Evolutionary conservation across 23 red algal species (phyloP).

Genomic region (Cyanidioschyzon merolae): DNA sequence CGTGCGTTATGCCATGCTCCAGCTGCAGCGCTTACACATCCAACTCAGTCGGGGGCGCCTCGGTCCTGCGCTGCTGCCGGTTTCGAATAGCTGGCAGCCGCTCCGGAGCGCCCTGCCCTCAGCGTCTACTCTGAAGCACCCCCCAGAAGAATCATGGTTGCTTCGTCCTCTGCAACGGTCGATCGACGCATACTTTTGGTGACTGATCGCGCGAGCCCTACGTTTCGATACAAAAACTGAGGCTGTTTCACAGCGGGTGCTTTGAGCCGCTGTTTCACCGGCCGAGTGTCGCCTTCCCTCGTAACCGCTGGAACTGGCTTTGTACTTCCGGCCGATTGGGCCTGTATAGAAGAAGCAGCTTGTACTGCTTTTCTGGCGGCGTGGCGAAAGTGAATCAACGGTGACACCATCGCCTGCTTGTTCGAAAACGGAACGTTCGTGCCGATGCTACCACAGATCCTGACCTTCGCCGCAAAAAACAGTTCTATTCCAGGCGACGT

Average conservation of each 20-base stretch:
- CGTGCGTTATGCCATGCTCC: too few species aligned
- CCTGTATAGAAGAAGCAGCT: not conserved
- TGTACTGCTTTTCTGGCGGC: not conserved
- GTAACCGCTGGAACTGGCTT: not conserved
- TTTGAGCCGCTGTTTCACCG: not conserved
- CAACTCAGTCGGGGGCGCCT: too few species aligned
- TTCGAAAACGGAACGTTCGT: not conserved
- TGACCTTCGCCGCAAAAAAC: too few species aligned
- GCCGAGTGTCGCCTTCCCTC: not conserved
- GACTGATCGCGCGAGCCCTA: not conserved
- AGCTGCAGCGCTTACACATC: too few species aligned
- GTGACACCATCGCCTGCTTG: not conserved
- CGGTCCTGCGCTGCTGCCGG: too few species aligned
- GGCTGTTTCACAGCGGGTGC: not conserved
- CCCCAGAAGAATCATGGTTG: not conserved
- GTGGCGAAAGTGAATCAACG: constrained; percentile 2
- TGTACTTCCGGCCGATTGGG: not conserved
- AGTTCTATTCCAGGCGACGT: too few species aligned
- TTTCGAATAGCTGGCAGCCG: too few species aligned
- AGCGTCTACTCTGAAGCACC: not conserved
- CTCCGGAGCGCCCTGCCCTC: too few species aligned
- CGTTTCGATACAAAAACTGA: not conserved
- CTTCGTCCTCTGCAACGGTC: not conserved
- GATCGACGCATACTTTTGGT: not conserved
- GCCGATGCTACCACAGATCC: too few species aligned